Percentiles rank a stretch among this genome's conserved stretches.
These are phyloP conservation scores for Solanum sparsipilum DNA, from an alignment of 257 asterid genomes.

Conservation along the genomic window DNA sequence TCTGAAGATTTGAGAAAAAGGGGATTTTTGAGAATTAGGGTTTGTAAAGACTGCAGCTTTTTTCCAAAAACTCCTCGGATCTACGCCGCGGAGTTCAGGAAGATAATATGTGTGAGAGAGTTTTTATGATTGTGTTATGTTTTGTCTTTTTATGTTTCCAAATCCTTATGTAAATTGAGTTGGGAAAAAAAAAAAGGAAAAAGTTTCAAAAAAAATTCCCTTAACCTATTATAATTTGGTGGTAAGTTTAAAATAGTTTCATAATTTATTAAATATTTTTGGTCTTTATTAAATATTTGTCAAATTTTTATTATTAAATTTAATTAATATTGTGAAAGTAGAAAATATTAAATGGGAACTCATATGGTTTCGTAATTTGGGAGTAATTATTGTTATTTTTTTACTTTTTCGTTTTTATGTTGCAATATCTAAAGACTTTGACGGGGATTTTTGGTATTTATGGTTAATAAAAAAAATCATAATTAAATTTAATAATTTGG, in stretches of 20 bases:
- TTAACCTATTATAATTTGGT: background rate
- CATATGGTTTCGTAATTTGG: too few species aligned
- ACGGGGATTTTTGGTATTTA: background rate
- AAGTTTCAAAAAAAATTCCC: background rate
- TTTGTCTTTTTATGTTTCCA: background rate
- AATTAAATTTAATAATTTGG: background rate
- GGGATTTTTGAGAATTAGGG: background rate
- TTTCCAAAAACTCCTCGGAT: slow-evolving; percentile 11
- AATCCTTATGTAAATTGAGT: background rate
- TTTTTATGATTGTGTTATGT: background rate
- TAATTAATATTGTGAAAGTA: background rate
- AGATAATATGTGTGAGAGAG: background rate
- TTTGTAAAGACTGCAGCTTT: background rate
- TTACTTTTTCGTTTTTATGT: background rate
- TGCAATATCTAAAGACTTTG: background rate
- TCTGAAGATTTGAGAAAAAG: background rate
- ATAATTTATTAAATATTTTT: background rate
- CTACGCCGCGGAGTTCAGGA: slow-evolving; percentile 14
- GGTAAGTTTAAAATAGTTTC: background rate
- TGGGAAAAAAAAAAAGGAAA: background rate
- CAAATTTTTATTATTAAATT: rapidly evolving
- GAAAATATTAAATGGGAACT: background rate
- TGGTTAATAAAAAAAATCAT: background rate
- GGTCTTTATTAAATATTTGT: background rate
- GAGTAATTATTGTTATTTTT: background rate